Percentiles rank a stretch among this genome's conserved stretches.
phyloP scores from a whole-genome alignment of 2,329 filamentous ascomycete genomes.

The Scortechinia acanthostroma region DNA sequence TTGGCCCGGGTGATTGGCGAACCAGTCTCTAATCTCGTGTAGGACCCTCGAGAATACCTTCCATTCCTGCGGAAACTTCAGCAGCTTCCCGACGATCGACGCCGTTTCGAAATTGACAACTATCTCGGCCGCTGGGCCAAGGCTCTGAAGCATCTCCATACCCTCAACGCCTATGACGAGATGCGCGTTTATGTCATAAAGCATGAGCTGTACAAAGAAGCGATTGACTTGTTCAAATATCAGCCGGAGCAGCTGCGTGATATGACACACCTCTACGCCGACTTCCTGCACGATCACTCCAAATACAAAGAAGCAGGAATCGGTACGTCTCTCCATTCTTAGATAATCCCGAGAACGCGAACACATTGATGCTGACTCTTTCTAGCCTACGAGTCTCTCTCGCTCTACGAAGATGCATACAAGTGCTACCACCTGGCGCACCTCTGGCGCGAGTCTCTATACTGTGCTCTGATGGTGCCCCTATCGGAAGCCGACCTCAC shows the following conservation, averaged over 20 bases:
- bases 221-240: conserved; percentile 79
- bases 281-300: conserved; percentile 68
- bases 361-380: no score
- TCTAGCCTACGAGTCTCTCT: conserved; percentile 81
- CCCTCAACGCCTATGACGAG: conserved; percentile 70
- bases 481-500: conserved; percentile 50
- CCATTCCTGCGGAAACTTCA: conserved; percentile 88
- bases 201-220: conserved; percentile 71
- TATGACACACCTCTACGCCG: conserved; percentile 74
- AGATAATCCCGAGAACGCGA: neutral
- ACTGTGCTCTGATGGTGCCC: conserved; percentile 62
- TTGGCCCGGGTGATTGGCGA: no score
- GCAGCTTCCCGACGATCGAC: conserved; percentile 60
- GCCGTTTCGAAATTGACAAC: conserved; percentile 81
- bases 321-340: neutral
- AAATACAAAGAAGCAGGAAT: conserved; percentile 74
- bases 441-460: conserved; percentile 82
- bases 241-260: conserved; percentile 57
- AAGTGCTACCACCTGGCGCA: conserved; percentile 78
- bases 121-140: conserved; percentile 72
- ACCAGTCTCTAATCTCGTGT: conserved; percentile 10
- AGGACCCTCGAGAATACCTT: conserved; percentile 85
- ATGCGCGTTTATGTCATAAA: conserved; percentile 71
- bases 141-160: conserved; percentile 71
- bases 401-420: conserved; percentile 67